Evolutionary conservation across 495 filamentous ascomycete species (phyloP).

Genomic region (Podospora pseudopauciseta): DNA sequence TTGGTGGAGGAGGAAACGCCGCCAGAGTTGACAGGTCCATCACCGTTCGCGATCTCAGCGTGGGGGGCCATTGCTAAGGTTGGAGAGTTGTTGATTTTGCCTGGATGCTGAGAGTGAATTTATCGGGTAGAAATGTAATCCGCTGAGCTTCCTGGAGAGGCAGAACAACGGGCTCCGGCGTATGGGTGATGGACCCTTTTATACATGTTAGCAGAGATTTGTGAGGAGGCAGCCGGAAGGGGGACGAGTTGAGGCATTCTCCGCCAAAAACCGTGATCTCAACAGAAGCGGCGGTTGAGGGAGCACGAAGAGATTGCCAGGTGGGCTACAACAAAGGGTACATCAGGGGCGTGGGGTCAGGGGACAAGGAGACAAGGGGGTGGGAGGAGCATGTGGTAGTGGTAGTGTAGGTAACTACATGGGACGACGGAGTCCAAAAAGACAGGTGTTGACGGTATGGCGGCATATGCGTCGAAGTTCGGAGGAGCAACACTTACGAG

Average conservation of each 20-base stretch:
- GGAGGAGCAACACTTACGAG: slow-evolving; percentile 56
- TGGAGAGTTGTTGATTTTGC: slow-evolving; percentile 18
- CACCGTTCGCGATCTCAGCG: slow-evolving; percentile 76
- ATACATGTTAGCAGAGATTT: slow-evolving; percentile 11
- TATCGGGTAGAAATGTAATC: slow-evolving; percentile 65
- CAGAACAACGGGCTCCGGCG: slow-evolving; percentile 94
- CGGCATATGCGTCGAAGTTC: not conserved
- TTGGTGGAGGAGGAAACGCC: slow-evolving; percentile 47
- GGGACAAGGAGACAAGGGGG: not conserved
- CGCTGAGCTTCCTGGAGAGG: slow-evolving; percentile 81
- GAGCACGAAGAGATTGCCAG: not conserved
- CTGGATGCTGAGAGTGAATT: slow-evolving; percentile 22
- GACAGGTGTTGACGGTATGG: slow-evolving; percentile 1
- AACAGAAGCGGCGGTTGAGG: not conserved
- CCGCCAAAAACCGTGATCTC: not conserved
- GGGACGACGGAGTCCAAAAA: not conserved
- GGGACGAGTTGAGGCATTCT: not conserved
- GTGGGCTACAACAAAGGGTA: not conserved
- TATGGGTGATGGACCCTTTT: slow-evolving; percentile 89
- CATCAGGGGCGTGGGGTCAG: not conserved
- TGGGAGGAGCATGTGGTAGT: not conserved
- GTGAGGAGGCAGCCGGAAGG: not conserved
- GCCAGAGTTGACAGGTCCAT: slow-evolving; percentile 65
- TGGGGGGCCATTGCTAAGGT: slow-evolving; percentile 79
- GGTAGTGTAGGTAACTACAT: not conserved